phyloP scores from a whole-genome alignment of 495 filamentous ascomycete species.

The Penicillium steckii region DNA sequence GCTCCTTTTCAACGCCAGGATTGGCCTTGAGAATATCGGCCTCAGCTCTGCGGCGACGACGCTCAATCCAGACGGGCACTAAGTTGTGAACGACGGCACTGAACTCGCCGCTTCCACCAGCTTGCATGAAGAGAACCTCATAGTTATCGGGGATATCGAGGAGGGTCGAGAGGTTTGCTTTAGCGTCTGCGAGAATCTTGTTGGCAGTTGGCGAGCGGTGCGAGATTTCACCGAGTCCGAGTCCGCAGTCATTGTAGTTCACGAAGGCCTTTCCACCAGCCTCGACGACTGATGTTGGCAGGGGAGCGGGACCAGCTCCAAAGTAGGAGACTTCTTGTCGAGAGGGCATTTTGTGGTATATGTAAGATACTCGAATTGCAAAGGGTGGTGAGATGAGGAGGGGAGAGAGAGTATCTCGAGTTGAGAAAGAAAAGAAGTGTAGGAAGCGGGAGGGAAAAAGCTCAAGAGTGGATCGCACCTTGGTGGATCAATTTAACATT shows the following conservation, averaged over 20 bases:
- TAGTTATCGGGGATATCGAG: slow-evolving; percentile 75
- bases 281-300: slow-evolving; percentile 77
- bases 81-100: slow-evolving; percentile 79
- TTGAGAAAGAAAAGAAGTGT: slow-evolving; percentile 1
- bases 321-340: slow-evolving; percentile 72
- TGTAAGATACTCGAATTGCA: too few relatives aligned
- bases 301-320: slow-evolving; percentile 80
- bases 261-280: slow-evolving; percentile 71
- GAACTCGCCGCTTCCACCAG: slow-evolving; percentile 80
- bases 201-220: slow-evolving; percentile 80
- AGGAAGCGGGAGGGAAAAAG: slow-evolving; percentile 15
- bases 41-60: slow-evolving; percentile 41
- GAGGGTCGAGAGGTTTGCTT: slow-evolving; percentile 62
- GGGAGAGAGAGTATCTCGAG: slow-evolving; percentile 4
- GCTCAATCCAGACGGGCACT: slow-evolving; percentile 76
- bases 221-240: slow-evolving; percentile 75
- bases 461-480: slow-evolving; percentile 18
- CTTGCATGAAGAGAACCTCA: slow-evolving; percentile 79
- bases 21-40: slow-evolving; percentile 35
- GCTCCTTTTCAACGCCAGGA: slow-evolving; percentile 28
- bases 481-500: slow-evolving; percentile 19
- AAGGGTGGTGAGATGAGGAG: not conserved
- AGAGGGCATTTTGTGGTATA: slow-evolving; percentile 20
- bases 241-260: slow-evolving; percentile 77
- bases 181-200: slow-evolving; percentile 64